These are phyloP conservation scores for Elsinoe perseae DNA, from an alignment of 2,329 filamentous ascomycete genomes.

Conservation along the genomic window DNA sequence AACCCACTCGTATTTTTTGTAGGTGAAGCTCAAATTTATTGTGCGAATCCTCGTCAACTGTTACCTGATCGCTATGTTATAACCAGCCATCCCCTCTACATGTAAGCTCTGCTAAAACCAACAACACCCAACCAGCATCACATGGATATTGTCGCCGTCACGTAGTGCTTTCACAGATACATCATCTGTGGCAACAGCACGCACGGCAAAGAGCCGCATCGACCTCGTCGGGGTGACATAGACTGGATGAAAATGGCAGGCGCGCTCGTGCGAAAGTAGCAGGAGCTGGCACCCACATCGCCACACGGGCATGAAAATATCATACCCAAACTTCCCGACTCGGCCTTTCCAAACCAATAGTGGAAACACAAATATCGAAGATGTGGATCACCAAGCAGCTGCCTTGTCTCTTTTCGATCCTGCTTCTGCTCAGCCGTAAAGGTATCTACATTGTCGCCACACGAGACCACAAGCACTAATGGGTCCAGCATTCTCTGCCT, in stretches of 20 bases:
- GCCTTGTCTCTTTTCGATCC: not conserved
- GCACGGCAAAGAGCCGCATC: too few species aligned
- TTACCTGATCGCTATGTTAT: not conserved
- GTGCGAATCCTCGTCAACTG: not conserved
- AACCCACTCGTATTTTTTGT: slow-evolving; percentile 4
- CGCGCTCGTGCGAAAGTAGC: too few species aligned
- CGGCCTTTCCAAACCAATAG: not conserved
- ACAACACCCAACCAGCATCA: too few species aligned
- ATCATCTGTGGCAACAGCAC: too few species aligned
- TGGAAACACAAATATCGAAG: not conserved
- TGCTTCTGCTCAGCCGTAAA: not conserved
- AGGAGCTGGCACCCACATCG: too few species aligned
- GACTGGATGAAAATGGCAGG: too few species aligned
- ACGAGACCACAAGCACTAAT: not conserved
- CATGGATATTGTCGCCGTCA: too few species aligned
- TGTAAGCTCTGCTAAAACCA: too few species aligned
- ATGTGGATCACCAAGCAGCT: not conserved
- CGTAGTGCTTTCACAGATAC: too few species aligned
- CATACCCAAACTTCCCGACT: not conserved
- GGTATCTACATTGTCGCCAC: not conserved
- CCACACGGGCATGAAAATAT: too few species aligned
- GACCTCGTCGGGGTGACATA: too few species aligned
- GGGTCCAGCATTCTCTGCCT: slow-evolving; percentile 40
- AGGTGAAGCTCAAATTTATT: slow-evolving; percentile 4
- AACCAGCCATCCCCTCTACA: too few species aligned